Percentiles rank a stretch among this genome's conserved stretches.
phyloP scores from a whole-genome alignment of 208 protist species.

The Crithidia fasciculata region DNA sequence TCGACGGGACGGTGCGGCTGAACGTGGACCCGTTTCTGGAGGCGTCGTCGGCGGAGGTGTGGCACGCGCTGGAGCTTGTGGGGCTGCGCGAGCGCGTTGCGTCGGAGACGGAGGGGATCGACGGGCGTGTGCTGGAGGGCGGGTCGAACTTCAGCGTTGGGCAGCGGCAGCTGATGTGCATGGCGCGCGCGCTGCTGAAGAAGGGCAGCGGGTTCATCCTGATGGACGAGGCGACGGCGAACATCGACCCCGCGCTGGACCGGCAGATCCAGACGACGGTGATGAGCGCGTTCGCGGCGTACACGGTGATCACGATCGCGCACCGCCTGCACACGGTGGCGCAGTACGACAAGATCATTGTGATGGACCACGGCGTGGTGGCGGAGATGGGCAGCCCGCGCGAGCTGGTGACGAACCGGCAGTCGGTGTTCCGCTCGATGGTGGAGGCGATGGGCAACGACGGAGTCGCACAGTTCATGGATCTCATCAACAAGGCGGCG shows the following conservation, averaged over 20 bases:
- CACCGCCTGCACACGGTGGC: slow-evolving; percentile 83
- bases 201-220: slow-evolving; percentile 61
- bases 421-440: slow-evolving; percentile 49
- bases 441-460: slow-evolving; percentile 38
- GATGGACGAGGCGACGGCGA: slow-evolving; percentile 85
- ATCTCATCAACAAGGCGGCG: too few species aligned
- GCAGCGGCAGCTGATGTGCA: slow-evolving; percentile 74
- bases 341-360: slow-evolving; percentile 73
- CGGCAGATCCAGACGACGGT: slow-evolving; percentile 66
- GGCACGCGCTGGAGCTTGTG: slow-evolving; percentile 49
- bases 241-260: slow-evolving; percentile 75
- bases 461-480: too few species aligned
- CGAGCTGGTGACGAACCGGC: slow-evolving; percentile 40
- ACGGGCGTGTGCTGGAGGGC: slow-evolving; percentile 52
- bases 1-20: slow-evolving; percentile 66
- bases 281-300: slow-evolving; percentile 49
- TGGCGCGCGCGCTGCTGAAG: slow-evolving; percentile 71
- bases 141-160: slow-evolving; percentile 76
- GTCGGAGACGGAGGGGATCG: slow-evolving; percentile 30
- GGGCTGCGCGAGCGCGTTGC: slow-evolving; percentile 44
- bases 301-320: slow-evolving; percentile 85
- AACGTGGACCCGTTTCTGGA: slow-evolving; percentile 80
- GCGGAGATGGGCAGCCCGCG: slow-evolving; percentile 63
- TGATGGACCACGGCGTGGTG: slow-evolving; percentile 73
- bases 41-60: slow-evolving; percentile 26